Evolutionary conservation across 116 monocot genomes (phyloP).

Genomic region (Thalassia testudinum): DNA sequence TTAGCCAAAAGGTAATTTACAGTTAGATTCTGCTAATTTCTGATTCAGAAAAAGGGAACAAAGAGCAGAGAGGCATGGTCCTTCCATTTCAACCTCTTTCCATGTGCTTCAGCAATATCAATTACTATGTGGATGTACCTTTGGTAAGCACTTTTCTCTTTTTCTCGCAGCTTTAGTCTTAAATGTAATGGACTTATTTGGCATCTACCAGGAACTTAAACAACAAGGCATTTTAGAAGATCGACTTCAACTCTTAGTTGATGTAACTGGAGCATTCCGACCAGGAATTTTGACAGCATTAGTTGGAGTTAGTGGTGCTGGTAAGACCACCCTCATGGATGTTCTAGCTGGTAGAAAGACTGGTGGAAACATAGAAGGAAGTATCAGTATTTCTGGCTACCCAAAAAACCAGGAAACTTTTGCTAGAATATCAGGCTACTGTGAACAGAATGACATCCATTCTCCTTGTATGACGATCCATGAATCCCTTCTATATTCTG

Average conservation of each 20-base stretch:
- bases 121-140: constrained; percentile 96
- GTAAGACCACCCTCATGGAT: constrained; percentile 99
- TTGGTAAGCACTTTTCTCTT: constrained; percentile 25
- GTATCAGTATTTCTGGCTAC: constrained; percentile 83
- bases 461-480: constrained; percentile 90
- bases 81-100: constrained; percentile 95
- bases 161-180: background rate
- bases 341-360: constrained; percentile 98
- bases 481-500: constrained; percentile 87
- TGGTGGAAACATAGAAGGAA: constrained; percentile 86
- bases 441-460: constrained; percentile 96
- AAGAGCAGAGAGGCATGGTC: constrained; percentile 89
- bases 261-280: constrained; percentile 97
- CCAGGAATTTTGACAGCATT: constrained; percentile 94
- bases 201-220: constrained; percentile 74
- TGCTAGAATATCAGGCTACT: constrained; percentile 93
- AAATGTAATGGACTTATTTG: constrained; percentile 3
- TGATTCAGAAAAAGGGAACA: constrained; percentile 31
- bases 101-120: constrained; percentile 90
- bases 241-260: constrained; percentile 67
- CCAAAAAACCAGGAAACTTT: constrained; percentile 95
- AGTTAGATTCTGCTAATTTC: too few relatives aligned
- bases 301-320: constrained; percentile 97
- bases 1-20: too few relatives aligned
- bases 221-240: constrained; percentile 79